phyloP scores from a whole-genome alignment of 2,329 filamentous ascomycete genomes.

The Xylariaceae sp. region DNA sequence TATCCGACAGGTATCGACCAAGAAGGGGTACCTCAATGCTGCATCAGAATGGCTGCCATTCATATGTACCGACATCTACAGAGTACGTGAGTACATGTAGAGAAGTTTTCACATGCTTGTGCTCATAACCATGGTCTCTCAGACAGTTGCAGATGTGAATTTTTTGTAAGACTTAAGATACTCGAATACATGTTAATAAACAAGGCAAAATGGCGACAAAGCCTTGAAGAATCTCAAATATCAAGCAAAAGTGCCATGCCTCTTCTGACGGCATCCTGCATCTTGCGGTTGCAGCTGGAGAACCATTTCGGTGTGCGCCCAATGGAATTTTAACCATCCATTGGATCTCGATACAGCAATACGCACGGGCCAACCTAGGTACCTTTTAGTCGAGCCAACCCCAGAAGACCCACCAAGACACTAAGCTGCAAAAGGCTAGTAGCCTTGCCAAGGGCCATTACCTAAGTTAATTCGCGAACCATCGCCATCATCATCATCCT shows the following conservation, averaged over 20 bases:
- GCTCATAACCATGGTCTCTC: too few relatives aligned
- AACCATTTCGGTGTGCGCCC: not conserved
- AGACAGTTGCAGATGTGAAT: too few relatives aligned
- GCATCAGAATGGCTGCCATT: too few relatives aligned
- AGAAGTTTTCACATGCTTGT: too few relatives aligned
- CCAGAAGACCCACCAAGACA: not conserved
- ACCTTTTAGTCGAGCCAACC: conserved; percentile 5
- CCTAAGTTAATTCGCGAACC: conserved; percentile 12
- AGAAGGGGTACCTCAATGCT: too few relatives aligned
- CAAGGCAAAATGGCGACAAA: not conserved
- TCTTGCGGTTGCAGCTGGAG: not conserved
- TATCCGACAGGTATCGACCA: too few relatives aligned
- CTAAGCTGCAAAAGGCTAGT: not conserved
- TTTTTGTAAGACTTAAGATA: too few relatives aligned
- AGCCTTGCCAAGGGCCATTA: not conserved
- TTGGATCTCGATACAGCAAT: not conserved
- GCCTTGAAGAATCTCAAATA: not conserved
- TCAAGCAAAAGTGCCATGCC: not conserved
- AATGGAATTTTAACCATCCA: not conserved
- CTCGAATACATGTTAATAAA: not conserved
- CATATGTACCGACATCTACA: too few relatives aligned
- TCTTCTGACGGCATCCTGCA: not conserved
- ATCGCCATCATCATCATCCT: conserved; percentile 7
- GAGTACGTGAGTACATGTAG: too few relatives aligned
- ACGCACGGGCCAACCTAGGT: not conserved